Base-by-base conservation (phyloP, 768 basidiomycete species). In the Multifurca ochricompacta region DNA sequence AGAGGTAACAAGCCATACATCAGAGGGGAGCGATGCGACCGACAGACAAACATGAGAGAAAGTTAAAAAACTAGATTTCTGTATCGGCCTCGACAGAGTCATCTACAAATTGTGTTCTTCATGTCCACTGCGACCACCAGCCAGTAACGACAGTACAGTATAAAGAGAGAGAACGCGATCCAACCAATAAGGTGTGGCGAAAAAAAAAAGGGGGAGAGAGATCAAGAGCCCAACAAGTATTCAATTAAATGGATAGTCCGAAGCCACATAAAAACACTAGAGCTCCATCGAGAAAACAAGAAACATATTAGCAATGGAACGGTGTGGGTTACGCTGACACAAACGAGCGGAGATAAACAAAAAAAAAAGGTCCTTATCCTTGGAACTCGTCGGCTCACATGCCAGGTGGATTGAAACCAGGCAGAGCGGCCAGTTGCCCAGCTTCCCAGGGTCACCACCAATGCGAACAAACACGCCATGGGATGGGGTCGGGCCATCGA, bases 401-500 rank as follows among this genome's bases (percentile, higher is more conserved):
- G 16, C 87, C 87, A 1, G 87, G 87, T 1, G 66, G 65, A 2
- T 76, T 80, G 64, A 90, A 90, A 49, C 82, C 87, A 27, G 83
- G 76, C 61, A 78, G 69, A 51, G 79, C 50, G 0, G 87, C 87
- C 87, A 91, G 59, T 84, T 80, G 0, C 87, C 87, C 10, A 91
- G 66, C 48, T 71, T 21, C 0, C 73, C 75, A 0, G 87, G 87
- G 64, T 91, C 89, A 1, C 85, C 85, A 18, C 88, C 88, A 47
- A 91, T 85, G 25, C 87, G 79, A 11, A 91, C 78, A 81, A 84
- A 87, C 10, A 73, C 67, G 16, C 86, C 85, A 59, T 81, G 77
- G 23, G 84, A 87, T 3, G 89, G 88, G 3, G 86, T 87, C 27
- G 85, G 82, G 1, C 86, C 86, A 48, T 89, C 87, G 27, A 91